Percentiles rank a stretch among this genome's conserved stretches.
Evolutionary conservation across 176 grass and related monocot genomes (phyloP).

Genomic region (Luzula sylvatica): DNA sequence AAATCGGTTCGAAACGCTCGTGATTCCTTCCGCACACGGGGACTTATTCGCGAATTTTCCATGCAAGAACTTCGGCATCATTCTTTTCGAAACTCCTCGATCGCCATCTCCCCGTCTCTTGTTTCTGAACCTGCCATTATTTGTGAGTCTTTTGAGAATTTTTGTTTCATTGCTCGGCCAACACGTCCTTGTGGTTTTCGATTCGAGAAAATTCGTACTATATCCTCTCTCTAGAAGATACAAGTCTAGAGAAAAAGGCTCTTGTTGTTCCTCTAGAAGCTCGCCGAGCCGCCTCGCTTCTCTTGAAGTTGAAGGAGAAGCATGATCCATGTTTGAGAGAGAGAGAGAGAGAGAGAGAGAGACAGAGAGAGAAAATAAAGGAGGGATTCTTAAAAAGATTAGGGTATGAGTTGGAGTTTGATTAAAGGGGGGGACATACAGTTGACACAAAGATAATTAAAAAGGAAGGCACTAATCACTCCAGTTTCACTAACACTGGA

Average conservation of each 20-base stretch:
- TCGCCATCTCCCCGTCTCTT: conserved; percentile 1
- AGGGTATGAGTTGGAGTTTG: conserved; percentile 3
- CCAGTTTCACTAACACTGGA: too few species aligned
- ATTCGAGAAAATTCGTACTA: conserved; percentile 31
- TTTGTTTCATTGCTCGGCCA: conserved; percentile 41
- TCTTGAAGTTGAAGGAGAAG: neutral
- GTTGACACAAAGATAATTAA: neutral
- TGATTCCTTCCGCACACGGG: neutral
- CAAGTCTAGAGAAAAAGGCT: conserved; percentile 63
- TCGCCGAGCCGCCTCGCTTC: conserved; percentile 51
- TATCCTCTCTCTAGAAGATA: conserved; percentile 84
- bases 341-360: conserved; percentile 1
- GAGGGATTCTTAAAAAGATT: neutral
- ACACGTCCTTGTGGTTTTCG: conserved; percentile 38
- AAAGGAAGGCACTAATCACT: too few species aligned
- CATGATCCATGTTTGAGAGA: neutral
- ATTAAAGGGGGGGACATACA: neutral
- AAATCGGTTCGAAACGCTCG: conserved; percentile 2
- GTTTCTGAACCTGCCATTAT: conserved; percentile 13
- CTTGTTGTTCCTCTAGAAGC: conserved; percentile 80
- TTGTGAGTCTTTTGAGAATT: conserved; percentile 32
- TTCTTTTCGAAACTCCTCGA: conserved; percentile 21
- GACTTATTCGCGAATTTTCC: neutral
- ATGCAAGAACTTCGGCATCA: conserved; percentile 51
- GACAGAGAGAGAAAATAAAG: neutral